Conservation (phyloP, 805 yeast genomes). For the Candida incommunis region DNA sequence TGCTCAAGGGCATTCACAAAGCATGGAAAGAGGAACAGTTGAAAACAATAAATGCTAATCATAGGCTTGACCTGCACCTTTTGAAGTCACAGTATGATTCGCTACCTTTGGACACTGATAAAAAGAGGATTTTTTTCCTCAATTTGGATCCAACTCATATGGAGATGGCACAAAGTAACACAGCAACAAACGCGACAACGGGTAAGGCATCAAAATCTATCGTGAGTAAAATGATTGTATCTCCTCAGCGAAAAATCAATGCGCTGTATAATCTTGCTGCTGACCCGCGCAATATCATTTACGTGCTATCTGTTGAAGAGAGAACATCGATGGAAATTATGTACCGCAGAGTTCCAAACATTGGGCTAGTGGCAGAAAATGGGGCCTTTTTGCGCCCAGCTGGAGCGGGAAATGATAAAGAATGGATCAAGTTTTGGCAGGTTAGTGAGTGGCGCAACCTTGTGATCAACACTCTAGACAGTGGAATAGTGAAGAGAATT, state of each 20-base stretch:
- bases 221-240: constrained; percentile 32
- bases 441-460: constrained; percentile 44
- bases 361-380: constrained; percentile 82
- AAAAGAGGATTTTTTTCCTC: constrained; percentile 36
- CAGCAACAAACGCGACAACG: constrained; percentile 20
- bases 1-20: constrained; percentile 37
- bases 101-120: constrained; percentile 15
- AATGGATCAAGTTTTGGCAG: constrained; percentile 56
- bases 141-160: constrained; percentile 30
- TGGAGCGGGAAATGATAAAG: constrained; percentile 17
- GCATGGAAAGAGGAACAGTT: constrained; percentile 35
- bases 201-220: constrained; percentile 11
- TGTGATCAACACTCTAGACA: constrained; percentile 38
- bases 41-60: neutral
- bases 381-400: constrained; percentile 56
- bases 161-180: constrained; percentile 13
- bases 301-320: constrained; percentile 52
- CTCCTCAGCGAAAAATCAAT: constrained; percentile 42
- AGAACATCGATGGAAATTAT: constrained; percentile 50
- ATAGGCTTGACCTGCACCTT: constrained; percentile 21
- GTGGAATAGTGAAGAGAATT: constrained; percentile 55
- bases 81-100: constrained; percentile 15
- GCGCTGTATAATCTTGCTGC: constrained; percentile 44
- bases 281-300: constrained; percentile 52
- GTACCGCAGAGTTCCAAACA: constrained; percentile 48